Evolutionary conservation across 2,329 filamentous ascomycete species (phyloP).

Genomic region (Hypocreales sp.): DNA sequence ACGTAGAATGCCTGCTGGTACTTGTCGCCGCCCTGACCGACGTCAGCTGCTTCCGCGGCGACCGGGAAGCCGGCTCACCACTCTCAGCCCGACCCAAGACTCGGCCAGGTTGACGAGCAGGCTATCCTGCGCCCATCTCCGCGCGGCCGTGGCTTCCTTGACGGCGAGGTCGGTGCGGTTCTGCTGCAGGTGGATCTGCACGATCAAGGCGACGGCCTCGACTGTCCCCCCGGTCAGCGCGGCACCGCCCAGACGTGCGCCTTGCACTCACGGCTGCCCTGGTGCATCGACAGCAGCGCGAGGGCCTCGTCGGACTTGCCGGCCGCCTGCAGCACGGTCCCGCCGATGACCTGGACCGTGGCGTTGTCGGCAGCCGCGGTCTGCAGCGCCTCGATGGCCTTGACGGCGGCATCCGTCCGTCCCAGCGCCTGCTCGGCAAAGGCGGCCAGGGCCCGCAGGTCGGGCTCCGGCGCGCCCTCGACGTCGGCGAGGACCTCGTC

Average conservation of each 20-base stretch:
- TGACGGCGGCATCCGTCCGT: slow-evolving; percentile 44
- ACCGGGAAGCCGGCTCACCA: slow-evolving; percentile 35
- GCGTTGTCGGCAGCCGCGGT: slow-evolving; percentile 55
- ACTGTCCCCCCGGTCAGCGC: slow-evolving; percentile 23
- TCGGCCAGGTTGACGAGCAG: slow-evolving; percentile 88
- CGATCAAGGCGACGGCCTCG: slow-evolving; percentile 69
- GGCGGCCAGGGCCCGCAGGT: slow-evolving; percentile 61
- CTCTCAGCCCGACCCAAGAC: slow-evolving; percentile 80
- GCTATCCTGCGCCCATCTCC: slow-evolving; percentile 91
- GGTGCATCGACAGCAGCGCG: slow-evolving; percentile 63
- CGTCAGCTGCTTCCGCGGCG: slow-evolving; percentile 9
- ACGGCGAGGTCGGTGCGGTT: slow-evolving; percentile 82
- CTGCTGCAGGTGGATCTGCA: slow-evolving; percentile 83
- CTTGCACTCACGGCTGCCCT: slow-evolving; percentile 58
- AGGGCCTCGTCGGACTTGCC: slow-evolving; percentile 80
- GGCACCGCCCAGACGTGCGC: neutral
- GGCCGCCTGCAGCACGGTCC: slow-evolving; percentile 65
- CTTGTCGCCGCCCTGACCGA: slow-evolving; percentile 66
- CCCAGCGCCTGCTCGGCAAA: slow-evolving; percentile 54
- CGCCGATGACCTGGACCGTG: slow-evolving; percentile 66
- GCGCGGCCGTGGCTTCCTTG: slow-evolving; percentile 75
- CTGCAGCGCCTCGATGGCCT: slow-evolving; percentile 50
- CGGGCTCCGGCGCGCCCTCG: slow-evolving; percentile 49
- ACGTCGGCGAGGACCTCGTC: slow-evolving; percentile 57
- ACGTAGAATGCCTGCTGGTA: slow-evolving; percentile 98